Evolutionary conservation across 2,329 filamentous ascomycete species (phyloP).

Genomic region (Xylaria sp.): DNA sequence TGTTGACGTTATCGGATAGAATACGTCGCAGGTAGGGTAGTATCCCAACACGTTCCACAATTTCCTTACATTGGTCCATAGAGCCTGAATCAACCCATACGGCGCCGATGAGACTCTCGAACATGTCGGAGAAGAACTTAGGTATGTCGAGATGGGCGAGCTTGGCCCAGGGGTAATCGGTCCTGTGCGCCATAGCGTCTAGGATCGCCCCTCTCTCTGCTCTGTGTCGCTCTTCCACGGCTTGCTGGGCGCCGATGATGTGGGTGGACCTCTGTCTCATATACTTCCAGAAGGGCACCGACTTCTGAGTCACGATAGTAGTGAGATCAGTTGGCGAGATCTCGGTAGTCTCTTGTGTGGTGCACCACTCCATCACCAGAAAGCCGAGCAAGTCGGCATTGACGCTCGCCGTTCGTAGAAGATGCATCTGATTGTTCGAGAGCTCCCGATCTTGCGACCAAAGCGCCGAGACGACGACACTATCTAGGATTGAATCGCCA

Average conservation of each 20-base stretch:
- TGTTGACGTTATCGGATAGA: constrained; percentile 67
- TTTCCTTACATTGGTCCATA: constrained; percentile 64
- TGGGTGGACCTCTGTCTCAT: constrained; percentile 67
- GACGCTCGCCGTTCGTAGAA: constrained; percentile 77
- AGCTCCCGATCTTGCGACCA: constrained; percentile 59
- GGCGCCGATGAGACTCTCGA: constrained; percentile 84
- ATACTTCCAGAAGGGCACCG: constrained; percentile 73
- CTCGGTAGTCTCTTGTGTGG: constrained; percentile 49
- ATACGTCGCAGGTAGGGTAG: constrained; percentile 70
- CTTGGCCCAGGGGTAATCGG: constrained; percentile 78
- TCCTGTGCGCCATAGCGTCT: constrained; percentile 59
- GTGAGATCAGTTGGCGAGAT: constrained; percentile 42
- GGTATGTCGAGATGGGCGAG: constrained; percentile 72
- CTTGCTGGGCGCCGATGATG: constrained; percentile 59
- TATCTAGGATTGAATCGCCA: constrained; percentile 86
- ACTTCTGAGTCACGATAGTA: constrained; percentile 41
- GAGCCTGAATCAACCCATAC: constrained; percentile 83
- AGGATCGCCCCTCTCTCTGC: constrained; percentile 61
- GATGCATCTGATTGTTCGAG: constrained; percentile 72
- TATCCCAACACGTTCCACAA: constrained; percentile 74
- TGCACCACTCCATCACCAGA: constrained; percentile 69
- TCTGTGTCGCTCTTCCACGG: constrained; percentile 58
- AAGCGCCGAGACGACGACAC: constrained; percentile 73
- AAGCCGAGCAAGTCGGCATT: constrained; percentile 86
- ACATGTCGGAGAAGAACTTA: constrained; percentile 85